Conservation (phyloP, 208 protist species). For the Herpetomonas samuelpessoai region DNA sequence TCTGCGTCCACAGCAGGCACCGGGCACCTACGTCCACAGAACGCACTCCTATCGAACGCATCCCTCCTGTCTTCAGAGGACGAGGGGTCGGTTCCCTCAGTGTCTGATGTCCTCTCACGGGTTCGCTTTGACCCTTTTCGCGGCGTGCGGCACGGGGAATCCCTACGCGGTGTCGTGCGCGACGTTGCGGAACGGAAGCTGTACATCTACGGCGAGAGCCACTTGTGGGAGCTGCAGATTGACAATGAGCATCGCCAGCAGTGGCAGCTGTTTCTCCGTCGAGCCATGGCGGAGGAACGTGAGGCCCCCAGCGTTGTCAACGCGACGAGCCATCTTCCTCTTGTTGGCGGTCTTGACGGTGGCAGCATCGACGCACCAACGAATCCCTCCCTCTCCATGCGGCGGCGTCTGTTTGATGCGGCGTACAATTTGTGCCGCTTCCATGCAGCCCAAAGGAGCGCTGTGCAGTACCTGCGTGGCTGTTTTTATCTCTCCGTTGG, state of each 20-base stretch:
- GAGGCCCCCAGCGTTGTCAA: too few relatives aligned
- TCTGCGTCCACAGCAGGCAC: too few relatives aligned
- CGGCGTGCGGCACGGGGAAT: conserved; percentile 11
- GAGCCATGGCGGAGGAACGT: conserved; percentile 27
- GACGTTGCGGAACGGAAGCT: conserved; percentile 42
- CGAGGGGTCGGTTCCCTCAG: neutral
- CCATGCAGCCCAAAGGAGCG: conserved; percentile 23
- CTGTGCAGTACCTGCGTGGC: conserved; percentile 41
- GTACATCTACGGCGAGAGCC: conserved; percentile 48
- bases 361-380: too few relatives aligned
- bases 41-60: neutral
- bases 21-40: conserved; percentile 6
- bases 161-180: conserved; percentile 34
- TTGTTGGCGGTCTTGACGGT: too few relatives aligned
- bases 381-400: conserved; percentile 25
- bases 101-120: conserved; percentile 70
- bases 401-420: conserved; percentile 54
- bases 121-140: conserved; percentile 73
- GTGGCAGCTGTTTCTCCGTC: conserved; percentile 75
- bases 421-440: conserved; percentile 49
- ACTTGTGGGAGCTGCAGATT: conserved; percentile 58
- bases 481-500: conserved; percentile 52
- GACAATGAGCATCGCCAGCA: conserved; percentile 67
- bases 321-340: too few relatives aligned
- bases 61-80: too few relatives aligned